Conservation (phyloP, 257 asterid genomes). For the Nicotiana knightiana region DNA sequence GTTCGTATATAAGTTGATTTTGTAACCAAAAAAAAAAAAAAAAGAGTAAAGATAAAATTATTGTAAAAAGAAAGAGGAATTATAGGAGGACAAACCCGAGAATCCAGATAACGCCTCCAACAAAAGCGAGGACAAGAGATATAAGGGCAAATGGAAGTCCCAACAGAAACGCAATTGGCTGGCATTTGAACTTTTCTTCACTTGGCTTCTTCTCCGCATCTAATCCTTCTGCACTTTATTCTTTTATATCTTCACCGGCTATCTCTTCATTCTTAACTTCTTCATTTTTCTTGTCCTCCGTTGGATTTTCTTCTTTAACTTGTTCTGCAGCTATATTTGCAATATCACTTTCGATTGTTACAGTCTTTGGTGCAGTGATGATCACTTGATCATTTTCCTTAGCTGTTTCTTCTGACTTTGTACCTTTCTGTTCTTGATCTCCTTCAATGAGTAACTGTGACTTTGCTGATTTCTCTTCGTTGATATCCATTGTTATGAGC, state of each 20-base stretch:
- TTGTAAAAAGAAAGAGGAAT: too few species aligned
- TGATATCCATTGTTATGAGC: background rate
- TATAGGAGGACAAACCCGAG: conserved; percentile 42
- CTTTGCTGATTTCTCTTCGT: background rate
- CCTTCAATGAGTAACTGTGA: background rate
- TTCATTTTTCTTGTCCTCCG: background rate
- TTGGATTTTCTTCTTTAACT: background rate
- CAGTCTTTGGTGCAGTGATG: background rate
- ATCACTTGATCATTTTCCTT: background rate
- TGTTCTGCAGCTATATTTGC: background rate
- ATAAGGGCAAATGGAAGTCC: conserved; percentile 74
- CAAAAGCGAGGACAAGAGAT: conserved; percentile 52
- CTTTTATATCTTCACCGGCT: background rate
- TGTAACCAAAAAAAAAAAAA: too few species aligned
- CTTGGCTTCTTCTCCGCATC: background rate
- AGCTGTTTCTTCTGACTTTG: background rate
- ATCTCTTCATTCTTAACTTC: background rate
- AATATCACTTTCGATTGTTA: background rate
- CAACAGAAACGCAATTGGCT: conserved; percentile 42
- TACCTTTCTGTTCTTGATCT: background rate
- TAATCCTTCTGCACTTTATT: background rate
- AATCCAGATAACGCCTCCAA: conserved; percentile 71
- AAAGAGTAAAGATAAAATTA: too few species aligned
- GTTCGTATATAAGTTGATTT: too few species aligned
- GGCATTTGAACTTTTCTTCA: conserved; percentile 22